Percentiles rank a stretch among this genome's conserved stretches.
Conservation (phyloP, 345 rosid genomes). For the Eucalyptus cloeziana region DNA sequence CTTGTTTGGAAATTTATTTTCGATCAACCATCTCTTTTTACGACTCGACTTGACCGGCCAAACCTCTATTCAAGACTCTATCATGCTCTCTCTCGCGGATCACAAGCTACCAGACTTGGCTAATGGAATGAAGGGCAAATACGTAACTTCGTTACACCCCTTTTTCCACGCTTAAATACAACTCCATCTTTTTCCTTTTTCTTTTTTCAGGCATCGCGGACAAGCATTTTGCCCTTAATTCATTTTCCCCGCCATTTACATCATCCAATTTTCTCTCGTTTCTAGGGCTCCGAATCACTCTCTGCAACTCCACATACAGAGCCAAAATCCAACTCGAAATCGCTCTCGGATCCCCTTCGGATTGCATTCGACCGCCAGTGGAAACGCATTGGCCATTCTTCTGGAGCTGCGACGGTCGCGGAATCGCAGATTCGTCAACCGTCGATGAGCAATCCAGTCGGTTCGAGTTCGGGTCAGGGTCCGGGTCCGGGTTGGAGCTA, state of each 20-base stretch:
- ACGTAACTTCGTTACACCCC: not conserved
- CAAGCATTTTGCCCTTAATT: not conserved
- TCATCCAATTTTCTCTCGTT: not conserved
- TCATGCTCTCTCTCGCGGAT: not conserved
- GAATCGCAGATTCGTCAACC: conserved; percentile 7
- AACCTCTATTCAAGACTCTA: not conserved
- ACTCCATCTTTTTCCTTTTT: not conserved
- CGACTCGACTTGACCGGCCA: not conserved
- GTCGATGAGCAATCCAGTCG: conserved; percentile 50
- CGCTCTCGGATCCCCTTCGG: not conserved
- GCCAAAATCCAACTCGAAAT: not conserved
- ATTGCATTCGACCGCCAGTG: not conserved
- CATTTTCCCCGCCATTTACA: conserved; percentile 6
- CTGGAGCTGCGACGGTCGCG: conserved; percentile 5
- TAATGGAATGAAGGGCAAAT: not conserved
- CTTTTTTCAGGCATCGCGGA: not conserved
- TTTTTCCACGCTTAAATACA: not conserved
- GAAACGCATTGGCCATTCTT: not conserved
- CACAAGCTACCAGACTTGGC: not conserved
- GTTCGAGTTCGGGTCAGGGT: conserved; percentile 19
- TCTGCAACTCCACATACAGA: not conserved
- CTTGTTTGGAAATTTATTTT: not conserved
- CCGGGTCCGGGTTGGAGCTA: conserved; percentile 16
- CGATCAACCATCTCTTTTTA: not conserved
- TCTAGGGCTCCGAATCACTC: conserved; percentile 1